Evolutionary conservation across 2,329 filamentous ascomycete species (phyloP).

Genomic region (Ophiostoma ulmi): DNA sequence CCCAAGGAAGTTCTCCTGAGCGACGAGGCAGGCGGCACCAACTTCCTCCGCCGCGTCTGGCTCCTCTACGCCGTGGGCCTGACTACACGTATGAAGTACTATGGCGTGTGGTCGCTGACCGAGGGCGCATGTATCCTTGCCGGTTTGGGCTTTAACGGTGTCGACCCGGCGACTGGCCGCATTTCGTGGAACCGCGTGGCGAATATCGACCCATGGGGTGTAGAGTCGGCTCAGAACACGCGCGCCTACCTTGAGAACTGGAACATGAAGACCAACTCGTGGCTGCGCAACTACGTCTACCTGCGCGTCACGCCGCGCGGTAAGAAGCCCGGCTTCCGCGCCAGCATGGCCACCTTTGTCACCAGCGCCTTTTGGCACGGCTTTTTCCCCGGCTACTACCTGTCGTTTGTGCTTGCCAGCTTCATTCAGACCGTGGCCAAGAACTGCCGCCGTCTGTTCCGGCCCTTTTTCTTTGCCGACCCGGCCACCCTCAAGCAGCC

Average conservation of each 20-base stretch:
- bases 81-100: slow-evolving; percentile 84
- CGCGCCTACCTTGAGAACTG: slow-evolving; percentile 84
- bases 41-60: slow-evolving; percentile 68
- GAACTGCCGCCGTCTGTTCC: slow-evolving; percentile 81
- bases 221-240: slow-evolving; percentile 91
- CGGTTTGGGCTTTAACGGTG: slow-evolving; percentile 88
- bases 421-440: slow-evolving; percentile 92
- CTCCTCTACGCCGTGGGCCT: slow-evolving; percentile 79
- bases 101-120: slow-evolving; percentile 88
- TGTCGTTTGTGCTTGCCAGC: slow-evolving; percentile 82
- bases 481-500: slow-evolving; percentile 61
- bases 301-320: slow-evolving; percentile 90
- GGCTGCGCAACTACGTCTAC: slow-evolving; percentile 94
- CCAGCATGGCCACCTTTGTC: slow-evolving; percentile 86
- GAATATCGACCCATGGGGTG: slow-evolving; percentile 79
- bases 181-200: slow-evolving; percentile 85
- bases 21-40: slow-evolving; percentile 57
- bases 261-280: slow-evolving; percentile 99
- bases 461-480: slow-evolving; percentile 91
- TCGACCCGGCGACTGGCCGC: slow-evolving; percentile 78
- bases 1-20: slow-evolving; percentile 53
- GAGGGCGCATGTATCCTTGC: slow-evolving; percentile 93
- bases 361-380: slow-evolving; percentile 98
- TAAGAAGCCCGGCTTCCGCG: slow-evolving; percentile 93
- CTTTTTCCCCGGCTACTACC: slow-evolving; percentile 94